phyloP scores from a whole-genome alignment of 2,329 filamentous ascomycete species.

The Pyricularia sp. region DNA sequence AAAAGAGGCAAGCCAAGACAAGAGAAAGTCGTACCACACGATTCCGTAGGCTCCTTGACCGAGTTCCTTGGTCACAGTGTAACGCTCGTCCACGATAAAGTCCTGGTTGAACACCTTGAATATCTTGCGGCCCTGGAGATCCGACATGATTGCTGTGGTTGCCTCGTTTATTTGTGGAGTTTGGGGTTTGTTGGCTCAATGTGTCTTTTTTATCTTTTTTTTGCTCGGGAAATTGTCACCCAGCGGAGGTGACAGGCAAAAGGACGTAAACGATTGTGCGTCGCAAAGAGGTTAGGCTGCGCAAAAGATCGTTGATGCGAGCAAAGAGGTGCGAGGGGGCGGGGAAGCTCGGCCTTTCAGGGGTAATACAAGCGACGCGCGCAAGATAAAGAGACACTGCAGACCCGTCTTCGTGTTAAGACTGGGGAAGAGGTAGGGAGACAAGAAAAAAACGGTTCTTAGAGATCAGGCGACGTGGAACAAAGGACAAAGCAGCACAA shows the following conservation, averaged over 20 bases:
- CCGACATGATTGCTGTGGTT: conserved; percentile 17
- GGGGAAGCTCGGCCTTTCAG: neutral
- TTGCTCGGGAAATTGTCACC: neutral
- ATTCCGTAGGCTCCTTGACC: conserved; percentile 98
- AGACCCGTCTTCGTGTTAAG: neutral
- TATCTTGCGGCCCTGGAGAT: conserved; percentile 59
- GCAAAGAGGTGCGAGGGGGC: neutral
- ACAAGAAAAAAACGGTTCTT: neutral
- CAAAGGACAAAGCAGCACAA: neutral
- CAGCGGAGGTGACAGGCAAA: neutral
- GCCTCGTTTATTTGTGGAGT: neutral
- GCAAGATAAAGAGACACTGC: neutral
- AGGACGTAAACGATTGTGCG: neutral
- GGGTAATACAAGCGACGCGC: neutral
- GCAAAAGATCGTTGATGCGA: neutral
- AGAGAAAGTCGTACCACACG: conserved; percentile 65
- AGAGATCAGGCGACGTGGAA: neutral
- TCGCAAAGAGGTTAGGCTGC: neutral
- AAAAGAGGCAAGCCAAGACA: neutral
- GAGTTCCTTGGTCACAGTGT: conserved; percentile 97
- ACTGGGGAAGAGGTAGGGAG: neutral
- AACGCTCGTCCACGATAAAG: conserved; percentile 96
- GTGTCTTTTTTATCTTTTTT: neutral
- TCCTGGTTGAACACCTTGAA: conserved; percentile 99
- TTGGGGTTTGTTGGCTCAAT: too few relatives aligned